phyloP scores from a whole-genome alignment of 441 rosid genomes.

The Mallotus japonicus region DNA sequence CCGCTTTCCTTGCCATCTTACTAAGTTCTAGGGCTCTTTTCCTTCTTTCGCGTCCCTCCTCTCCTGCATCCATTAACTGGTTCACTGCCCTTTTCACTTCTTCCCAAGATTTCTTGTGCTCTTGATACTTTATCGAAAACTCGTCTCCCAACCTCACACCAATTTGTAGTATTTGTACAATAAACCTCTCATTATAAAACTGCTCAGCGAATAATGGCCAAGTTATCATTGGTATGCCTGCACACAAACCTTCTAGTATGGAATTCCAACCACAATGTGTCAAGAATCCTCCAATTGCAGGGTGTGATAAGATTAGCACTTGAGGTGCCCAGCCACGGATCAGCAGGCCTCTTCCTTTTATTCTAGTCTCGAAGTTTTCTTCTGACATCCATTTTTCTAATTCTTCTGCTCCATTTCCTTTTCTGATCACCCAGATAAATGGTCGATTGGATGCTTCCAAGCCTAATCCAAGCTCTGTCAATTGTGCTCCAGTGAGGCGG shows the following conservation, averaged over 20 bases:
- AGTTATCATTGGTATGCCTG: slow-evolving; percentile 63
- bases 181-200: slow-evolving; percentile 57
- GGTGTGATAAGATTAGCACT: slow-evolving; percentile 57
- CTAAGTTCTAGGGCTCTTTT: slow-evolving; percentile 38
- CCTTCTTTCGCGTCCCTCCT: slow-evolving; percentile 34
- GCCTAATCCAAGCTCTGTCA: slow-evolving; percentile 31
- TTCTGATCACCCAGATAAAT: slow-evolving; percentile 33
- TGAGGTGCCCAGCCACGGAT: slow-evolving; percentile 78
- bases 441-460: slow-evolving; percentile 30
- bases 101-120: slow-evolving; percentile 48
- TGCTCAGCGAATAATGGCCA: slow-evolving; percentile 77
- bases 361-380: slow-evolving; percentile 44
- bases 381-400: slow-evolving; percentile 42
- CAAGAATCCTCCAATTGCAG: slow-evolving; percentile 53
- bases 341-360: slow-evolving; percentile 49
- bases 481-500: slow-evolving; percentile 20
- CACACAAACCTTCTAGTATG: slow-evolving; percentile 36
- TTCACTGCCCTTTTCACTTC: slow-evolving; percentile 40
- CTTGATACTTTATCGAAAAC: slow-evolving; percentile 54
- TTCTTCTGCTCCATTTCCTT: slow-evolving; percentile 21
- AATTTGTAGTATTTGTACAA: slow-evolving; percentile 46
- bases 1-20: slow-evolving; percentile 32
- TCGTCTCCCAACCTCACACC: slow-evolving; percentile 59
- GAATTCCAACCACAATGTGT: slow-evolving; percentile 42
- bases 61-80: slow-evolving; percentile 43